Base-by-base conservation (phyloP, 2,329 filamentous ascomycete genomes). In the Trichophyton benhamiae region DNA sequence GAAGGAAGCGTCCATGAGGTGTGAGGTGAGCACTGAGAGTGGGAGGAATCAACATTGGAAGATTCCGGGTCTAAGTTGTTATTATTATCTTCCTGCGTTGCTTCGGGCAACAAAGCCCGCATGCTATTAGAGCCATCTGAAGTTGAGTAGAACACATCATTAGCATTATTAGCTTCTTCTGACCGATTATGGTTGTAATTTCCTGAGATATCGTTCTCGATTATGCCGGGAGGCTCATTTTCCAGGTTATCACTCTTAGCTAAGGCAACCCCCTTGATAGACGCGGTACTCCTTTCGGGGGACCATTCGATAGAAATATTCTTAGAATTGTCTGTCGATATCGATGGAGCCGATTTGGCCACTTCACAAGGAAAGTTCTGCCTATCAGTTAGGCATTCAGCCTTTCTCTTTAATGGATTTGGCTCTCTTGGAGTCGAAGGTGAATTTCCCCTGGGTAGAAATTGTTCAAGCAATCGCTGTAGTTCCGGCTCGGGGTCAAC, bases 401-500 rank as follows among this genome's bases (percentile, higher is more conserved):
- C 49, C 27, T 53, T 53, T 15, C 49, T 27, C 13, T 53, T 53
- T n/a, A 53, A 27, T 5, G 22, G 4, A 33, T 30, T 53, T 15
- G 49, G 22, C 13, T n/a, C 27, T 30, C 22, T 38, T 8, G 17
- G 6, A 0, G 49, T 38, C 15, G 25, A 30, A 7, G 49, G 15
- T 13, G 15, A n/a, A 7, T n/a, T 3, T 4, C n/a, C 30, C 1
- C 22, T 25, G 61, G 62, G 61, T 67, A 65, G 57, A 58, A 72
- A 72, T 38, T 66, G 66, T 8, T 67, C 66, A 17, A 72, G 67
- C 15, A 72, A 55, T 8, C 64, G 58, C 60, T 67, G 60, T 3
- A 66, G 65, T 46, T 67, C 68, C 58, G 66, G 65, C 27, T 65
- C 61, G 15, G 66, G 17, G 13, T 62, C 58, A 3, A 64, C 62